Evolutionary conservation across 192 early-diverging fungal species (phyloP), one percentile per base, ranked within the genome.

Genomic region (Umbelopsis isabellina): DNA sequence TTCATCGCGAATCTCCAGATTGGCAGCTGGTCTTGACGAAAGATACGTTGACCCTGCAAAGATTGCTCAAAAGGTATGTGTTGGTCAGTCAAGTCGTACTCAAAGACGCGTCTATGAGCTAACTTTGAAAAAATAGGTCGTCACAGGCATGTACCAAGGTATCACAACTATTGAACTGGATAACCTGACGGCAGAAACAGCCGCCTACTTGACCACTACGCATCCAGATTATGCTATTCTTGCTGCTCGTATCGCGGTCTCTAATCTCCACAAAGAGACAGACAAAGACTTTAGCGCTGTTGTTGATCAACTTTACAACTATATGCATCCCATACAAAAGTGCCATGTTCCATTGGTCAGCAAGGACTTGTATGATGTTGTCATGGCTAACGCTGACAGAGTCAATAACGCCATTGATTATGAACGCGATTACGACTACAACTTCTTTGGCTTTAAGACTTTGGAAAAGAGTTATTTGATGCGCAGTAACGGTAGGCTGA

Each of bases 361-460:
- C 16, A 79, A 95, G 65, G 82, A 86, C 67, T 87, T 90, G 1
- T 87, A 91, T 73, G 79, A 88, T 8, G 66, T 83, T 55, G 87
- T 95, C 67, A 80, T 82, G 76, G 84, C 82, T 27, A 71, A 97
- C 75, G 81, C 86, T 6, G 94, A 96, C 3, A 77, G 82, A 48
- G 82, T 98, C 76, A 89, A 98, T 82, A 85, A 91, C 49, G 93
- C 93, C 67, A 88, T 98, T 52, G 91, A 92, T 75, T 95, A 96
- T 80, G 90, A 94, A 69, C 91, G 95, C 67, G 97, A 98, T 77
- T 97, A 94, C 76, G 92, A 90, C 75, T 97, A 96, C 88, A 95
- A 95, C 81, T 98, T 91, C 87, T 98, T 98, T 89, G 97, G 95
- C 18, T 98, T 97, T 91, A 98, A 98, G 85, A 98, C 97, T 18